Evolutionary conservation across 768 basidiomycete species (phyloP), one percentile per base, ranked within the genome.

Genomic region (Tylopilus vinaceipallidus): DNA sequence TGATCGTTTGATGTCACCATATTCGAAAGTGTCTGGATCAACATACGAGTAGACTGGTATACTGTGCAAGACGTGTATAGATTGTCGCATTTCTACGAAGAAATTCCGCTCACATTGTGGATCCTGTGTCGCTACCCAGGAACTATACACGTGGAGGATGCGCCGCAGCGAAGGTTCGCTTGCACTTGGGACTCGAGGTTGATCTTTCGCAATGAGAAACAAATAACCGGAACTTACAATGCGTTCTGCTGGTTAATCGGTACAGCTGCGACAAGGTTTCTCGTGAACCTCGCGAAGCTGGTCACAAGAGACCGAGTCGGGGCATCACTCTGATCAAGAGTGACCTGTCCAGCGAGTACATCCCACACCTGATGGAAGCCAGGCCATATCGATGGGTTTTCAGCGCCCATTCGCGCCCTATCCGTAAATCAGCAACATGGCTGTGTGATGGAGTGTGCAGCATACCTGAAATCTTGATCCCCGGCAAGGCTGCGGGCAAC

Each of bases 21-120:
- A 65, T 97, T 97, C 17, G 91, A 88, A 24, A 95, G 74, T 4
- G 88, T 72, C 65, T 97, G 92, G 2, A 84, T 74, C 24, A 90
- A 71, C 50, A 89, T 76, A 14, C 88, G 77, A 8, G 86, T 82
- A 17, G 79, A 73, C 0, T 76, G 69, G 46, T 81, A 75, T 50
- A 80, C 93, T 95, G 60, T 42, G 42, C 14, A 40, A 9, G 10
- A 39, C 8, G 29, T 23, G 9, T 46, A 40, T 48, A 26, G 17
- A 38, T 43, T 30, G 14, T 5, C 10, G 9, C n/a, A 23, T 33
- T 40, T 45, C 45, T 40, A 42, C 41, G 17, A 49, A 47, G 35
- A 53, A 48, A 11, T 27, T 44, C 42, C 26, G 59, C 73, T 71
- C 60, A 87, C 89, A 78, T 49, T 76, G 70, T 36, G 65, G 59